Percentiles rank a stretch among this genome's conserved stretches.
Conservation (phyloP, 805 yeast genomes). For the Millerozyma acaciae region DNA sequence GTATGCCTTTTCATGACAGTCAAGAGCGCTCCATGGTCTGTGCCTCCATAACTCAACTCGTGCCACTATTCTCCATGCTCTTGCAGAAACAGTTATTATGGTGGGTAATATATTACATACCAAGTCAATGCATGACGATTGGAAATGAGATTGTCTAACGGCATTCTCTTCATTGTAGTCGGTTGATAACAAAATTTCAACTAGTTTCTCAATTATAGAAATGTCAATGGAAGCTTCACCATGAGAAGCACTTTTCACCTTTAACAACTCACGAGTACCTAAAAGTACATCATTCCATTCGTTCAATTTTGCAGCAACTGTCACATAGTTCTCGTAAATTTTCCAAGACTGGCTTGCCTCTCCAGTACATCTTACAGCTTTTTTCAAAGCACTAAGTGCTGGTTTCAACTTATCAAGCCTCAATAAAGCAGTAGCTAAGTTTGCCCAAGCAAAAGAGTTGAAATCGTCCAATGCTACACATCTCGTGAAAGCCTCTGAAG, state of each 20-base stretch:
- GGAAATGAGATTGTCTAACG: constrained; percentile 53
- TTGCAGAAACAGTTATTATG: constrained; percentile 60
- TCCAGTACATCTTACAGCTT: constrained; percentile 68
- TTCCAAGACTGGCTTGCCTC: constrained; percentile 75
- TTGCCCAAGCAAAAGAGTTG: constrained; percentile 85
- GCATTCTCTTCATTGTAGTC: constrained; percentile 42
- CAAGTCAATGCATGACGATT: constrained; percentile 64
- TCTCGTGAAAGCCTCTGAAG: constrained; percentile 88
- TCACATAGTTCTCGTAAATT: constrained; percentile 82
- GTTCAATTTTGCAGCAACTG: constrained; percentile 75
- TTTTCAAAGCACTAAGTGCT: constrained; percentile 80
- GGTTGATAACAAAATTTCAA: constrained; percentile 54
- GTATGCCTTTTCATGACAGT: constrained; percentile 81
- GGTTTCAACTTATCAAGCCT: constrained; percentile 62
- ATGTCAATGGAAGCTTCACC: constrained; percentile 69
- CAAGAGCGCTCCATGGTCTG: constrained; percentile 84
- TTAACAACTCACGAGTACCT: constrained; percentile 65
- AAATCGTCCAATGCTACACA: constrained; percentile 83
- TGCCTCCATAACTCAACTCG: constrained; percentile 82
- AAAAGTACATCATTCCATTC: constrained; percentile 86
- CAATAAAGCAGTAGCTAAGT: constrained; percentile 76
- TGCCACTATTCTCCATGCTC: constrained; percentile 82
- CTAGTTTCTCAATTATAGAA: constrained; percentile 70
- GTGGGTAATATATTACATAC: constrained; percentile 66
- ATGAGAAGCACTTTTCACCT: constrained; percentile 49